Conservation (phyloP, 176 grass and related monocot genomes). For the Lolium multiflorum region DNA sequence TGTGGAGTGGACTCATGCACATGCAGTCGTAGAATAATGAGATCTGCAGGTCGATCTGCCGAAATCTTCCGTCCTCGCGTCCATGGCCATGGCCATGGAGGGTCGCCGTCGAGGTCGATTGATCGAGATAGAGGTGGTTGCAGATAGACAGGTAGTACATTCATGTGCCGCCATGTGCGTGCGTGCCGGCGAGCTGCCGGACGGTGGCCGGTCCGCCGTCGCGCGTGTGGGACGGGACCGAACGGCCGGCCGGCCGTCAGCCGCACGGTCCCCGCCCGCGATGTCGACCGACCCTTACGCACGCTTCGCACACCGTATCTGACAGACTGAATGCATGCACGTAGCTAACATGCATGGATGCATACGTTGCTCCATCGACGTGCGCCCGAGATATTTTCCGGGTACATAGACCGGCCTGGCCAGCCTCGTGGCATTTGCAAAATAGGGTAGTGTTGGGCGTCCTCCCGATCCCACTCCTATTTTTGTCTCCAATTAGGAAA, state of each 20-base stretch:
- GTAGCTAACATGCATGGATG: background rate
- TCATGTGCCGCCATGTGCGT: slow-evolving; percentile 18
- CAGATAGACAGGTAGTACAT: background rate
- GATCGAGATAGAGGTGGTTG: background rate
- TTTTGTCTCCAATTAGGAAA: too few species aligned
- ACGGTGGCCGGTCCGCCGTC: slow-evolving; percentile 5
- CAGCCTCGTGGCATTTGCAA: too few species aligned
- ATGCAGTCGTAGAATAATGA: slow-evolving; percentile 12
- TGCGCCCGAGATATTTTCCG: too few species aligned
- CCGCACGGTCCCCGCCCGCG: background rate
- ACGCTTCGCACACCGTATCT: too few species aligned
- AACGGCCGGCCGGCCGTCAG: background rate
- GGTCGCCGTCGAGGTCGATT: background rate
- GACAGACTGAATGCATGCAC: too few species aligned
- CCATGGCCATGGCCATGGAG: background rate
- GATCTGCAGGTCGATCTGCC: background rate
- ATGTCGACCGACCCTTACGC: background rate
- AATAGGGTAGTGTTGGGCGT: too few species aligned
- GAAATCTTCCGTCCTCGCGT: background rate
- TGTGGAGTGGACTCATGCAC: background rate
- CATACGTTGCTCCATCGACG: background rate
- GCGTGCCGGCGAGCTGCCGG: background rate
- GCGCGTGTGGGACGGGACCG: background rate
- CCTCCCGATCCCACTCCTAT: too few species aligned
- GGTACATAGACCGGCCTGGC: background rate